phyloP scores from a whole-genome alignment of 805 yeast genomes.

The Cyberlindnera lachancei region DNA sequence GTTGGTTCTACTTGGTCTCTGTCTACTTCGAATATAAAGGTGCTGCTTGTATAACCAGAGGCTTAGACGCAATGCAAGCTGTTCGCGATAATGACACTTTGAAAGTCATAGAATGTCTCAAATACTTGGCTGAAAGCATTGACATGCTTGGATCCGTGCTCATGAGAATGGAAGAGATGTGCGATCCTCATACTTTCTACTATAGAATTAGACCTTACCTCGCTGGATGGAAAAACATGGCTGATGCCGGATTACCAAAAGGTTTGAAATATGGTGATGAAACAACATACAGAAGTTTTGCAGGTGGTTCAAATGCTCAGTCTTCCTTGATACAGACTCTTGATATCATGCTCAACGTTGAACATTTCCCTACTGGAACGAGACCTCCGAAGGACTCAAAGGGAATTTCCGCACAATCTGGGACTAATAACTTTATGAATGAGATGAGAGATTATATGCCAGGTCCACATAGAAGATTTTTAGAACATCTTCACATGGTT shows the following conservation, averaged over 20 bases:
- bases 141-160: conserved; percentile 67
- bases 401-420: conserved; percentile 23
- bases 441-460: conserved; percentile 94
- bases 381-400: conserved; percentile 20
- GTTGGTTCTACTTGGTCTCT: conserved; percentile 89
- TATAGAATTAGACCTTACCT: conserved; percentile 79
- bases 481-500: conserved; percentile 48
- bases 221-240: conserved; percentile 95
- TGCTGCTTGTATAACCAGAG: conserved; percentile 59
- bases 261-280: conserved; percentile 78
- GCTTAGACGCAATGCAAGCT: conserved; percentile 56
- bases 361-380: conserved; percentile 74
- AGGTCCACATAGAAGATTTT: conserved; percentile 68
- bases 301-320: conserved; percentile 96
- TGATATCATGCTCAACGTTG: conserved; percentile 68
- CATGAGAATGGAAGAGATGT: conserved; percentile 83
- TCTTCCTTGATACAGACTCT: conserved; percentile 82
- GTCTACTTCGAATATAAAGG: conserved; percentile 82
- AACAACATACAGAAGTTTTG: conserved; percentile 41
- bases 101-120: conserved; percentile 40
- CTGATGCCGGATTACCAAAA: conserved; percentile 68
- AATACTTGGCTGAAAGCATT: conserved; percentile 64
- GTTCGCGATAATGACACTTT: conserved; percentile 40
- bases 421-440: conserved; percentile 49
- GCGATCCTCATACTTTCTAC: conserved; percentile 90